These are phyloP conservation scores for Amniculicola lignicola DNA, from an alignment of 495 filamentous ascomycete species.

Conservation along the genomic window DNA sequence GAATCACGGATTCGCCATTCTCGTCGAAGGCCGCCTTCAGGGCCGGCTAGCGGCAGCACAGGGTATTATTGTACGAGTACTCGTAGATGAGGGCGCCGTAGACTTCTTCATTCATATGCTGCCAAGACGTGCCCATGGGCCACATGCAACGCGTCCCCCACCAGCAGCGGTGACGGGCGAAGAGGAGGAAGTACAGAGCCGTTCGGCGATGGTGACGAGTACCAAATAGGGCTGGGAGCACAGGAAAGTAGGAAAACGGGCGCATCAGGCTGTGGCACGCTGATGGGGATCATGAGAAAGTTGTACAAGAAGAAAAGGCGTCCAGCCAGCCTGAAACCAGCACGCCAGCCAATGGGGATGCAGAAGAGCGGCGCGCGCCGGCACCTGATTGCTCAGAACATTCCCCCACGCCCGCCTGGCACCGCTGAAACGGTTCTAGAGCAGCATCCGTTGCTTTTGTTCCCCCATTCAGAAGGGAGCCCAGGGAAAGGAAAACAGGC, in stretches of 20 bases:
- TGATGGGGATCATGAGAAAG: not conserved
- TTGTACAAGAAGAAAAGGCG: conserved; percentile 27
- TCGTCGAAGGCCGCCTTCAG: conserved; percentile 9
- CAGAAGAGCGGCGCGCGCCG: not conserved
- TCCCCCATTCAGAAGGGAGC: conserved; percentile 11
- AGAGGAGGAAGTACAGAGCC: not conserved
- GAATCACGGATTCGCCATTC: not conserved
- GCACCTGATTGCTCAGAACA: conserved; percentile 16
- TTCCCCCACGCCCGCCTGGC: conserved; percentile 29
- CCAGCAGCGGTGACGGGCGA: not conserved
- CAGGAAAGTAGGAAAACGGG: conserved; percentile 10
- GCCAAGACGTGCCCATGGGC: conserved; percentile 12
- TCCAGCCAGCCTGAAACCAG: conserved; percentile 21
- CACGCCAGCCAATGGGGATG: conserved; percentile 13
- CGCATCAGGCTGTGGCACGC: not conserved
- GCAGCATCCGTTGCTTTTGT: conserved; percentile 29
- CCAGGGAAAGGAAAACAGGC: conserved; percentile 5
- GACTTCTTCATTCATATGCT: conserved; percentile 27
- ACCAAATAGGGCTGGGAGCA: conserved; percentile 15
- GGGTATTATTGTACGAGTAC: too few relatives aligned
- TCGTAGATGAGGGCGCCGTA: not conserved
- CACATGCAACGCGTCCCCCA: conserved; percentile 15
- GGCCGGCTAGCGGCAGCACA: conserved; percentile 22
- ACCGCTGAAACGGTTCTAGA: conserved; percentile 29
- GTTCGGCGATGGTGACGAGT: conserved; percentile 7